Evolutionary conservation across 2,329 filamentous ascomycete species (phyloP), one percentile per base, ranked within the genome.

Genomic region (Aspergillus pseudonomiae): DNA sequence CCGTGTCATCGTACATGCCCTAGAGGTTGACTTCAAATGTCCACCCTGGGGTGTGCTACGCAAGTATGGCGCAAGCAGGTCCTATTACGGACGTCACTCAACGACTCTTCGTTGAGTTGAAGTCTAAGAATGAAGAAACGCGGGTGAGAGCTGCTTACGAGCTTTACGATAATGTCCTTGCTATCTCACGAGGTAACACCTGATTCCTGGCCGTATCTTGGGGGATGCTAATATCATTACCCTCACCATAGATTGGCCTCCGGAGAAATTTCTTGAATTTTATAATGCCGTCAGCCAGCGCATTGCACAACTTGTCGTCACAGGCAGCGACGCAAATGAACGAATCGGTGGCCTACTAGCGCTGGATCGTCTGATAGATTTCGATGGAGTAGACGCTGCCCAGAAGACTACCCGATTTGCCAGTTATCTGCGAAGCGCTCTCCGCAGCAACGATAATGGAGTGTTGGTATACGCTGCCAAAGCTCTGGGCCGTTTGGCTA

Each of bases 381-480:
- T 98, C 76, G 94, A 97, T 72, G 94, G 94, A 63, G 92, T 97
- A 71, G 96, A 99, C 80, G 88, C 92, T 28, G 93, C 92, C 41
- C 89, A 93, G 73, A 98, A 98, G 80, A 97, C 95, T 63, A 96
- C 94, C 34, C 89, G 95, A 61, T 99, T 98, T 75, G 93, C 93
- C 53, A 93, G 93, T 67, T 96, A 94, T 73, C 87, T 99, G 64
- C 91, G 94, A 70, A 91, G 88, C 55, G 91, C 97, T 45, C 85
- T 99, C 70, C 88, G 94, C 71, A 94, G 94, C 66, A 96, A 94
- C 76, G 95, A 99, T 73, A 92, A 92, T 67, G 89, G 89, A 60
- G 93, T 95, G 26, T 94, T 99, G 90, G 88, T 96, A 62, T 89
- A 92, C 14, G 95, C 96, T 5, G 94, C 95, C 48, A 88, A 91